Evolutionary conservation across 1,284 basidiomycete genomes (phyloP).

Genomic region (Takashimella koratensis): DNA sequence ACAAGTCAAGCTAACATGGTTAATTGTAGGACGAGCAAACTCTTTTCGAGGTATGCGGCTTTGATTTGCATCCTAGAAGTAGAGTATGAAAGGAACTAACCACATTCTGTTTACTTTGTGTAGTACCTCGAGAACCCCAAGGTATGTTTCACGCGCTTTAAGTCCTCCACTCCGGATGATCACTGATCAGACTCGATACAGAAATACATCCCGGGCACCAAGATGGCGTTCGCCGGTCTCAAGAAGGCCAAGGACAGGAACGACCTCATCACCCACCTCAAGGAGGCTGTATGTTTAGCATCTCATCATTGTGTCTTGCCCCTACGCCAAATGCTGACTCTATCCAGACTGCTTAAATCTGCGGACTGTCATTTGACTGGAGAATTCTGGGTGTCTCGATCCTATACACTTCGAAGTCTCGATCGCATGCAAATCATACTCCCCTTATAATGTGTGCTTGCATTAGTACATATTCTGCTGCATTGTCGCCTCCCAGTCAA

Average conservation of each 20-base stretch:
- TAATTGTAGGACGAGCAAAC: slow-evolving; percentile 33
- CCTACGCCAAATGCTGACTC: background rate
- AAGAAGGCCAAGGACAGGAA: slow-evolving; percentile 97
- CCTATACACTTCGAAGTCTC: background rate
- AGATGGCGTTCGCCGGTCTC: slow-evolving; percentile 96
- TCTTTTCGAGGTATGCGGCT: slow-evolving; percentile 38
- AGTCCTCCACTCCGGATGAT: too few relatives aligned
- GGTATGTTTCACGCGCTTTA: slow-evolving; percentile 23
- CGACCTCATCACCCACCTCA: slow-evolving; percentile 59
- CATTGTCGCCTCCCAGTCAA: background rate
- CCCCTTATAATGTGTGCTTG: too few relatives aligned
- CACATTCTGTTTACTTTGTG: background rate
- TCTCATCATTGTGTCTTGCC: background rate
- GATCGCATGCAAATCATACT: background rate
- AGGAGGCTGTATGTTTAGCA: slow-evolving; percentile 38
- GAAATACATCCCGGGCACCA: slow-evolving; percentile 87
- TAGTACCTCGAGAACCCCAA: slow-evolving; percentile 76
- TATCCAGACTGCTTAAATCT: background rate
- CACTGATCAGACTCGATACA: too few relatives aligned
- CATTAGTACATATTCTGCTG: too few relatives aligned
- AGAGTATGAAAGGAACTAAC: too few relatives aligned
- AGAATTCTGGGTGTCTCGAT: background rate
- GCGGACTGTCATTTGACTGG: background rate
- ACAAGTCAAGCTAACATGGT: slow-evolving; percentile 9
- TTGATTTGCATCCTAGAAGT: background rate